Evolutionary conservation across 164 flowering plant genomes (phyloP), one percentile per base, ranked within the genome.

Genomic region (Echeveria elegans): DNA sequence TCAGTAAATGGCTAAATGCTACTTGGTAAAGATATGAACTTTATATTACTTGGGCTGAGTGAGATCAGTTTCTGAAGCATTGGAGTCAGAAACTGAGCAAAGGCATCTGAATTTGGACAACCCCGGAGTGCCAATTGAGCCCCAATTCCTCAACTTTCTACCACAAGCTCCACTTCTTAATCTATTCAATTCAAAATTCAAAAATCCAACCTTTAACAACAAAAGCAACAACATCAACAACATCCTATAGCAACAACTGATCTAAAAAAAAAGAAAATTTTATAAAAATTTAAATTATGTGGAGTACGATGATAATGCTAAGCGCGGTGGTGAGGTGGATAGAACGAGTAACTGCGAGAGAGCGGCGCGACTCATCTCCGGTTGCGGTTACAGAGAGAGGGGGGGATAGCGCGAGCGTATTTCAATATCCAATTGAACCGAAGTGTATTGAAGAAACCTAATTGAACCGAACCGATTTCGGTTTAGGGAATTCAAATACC

Each of bases 301-400:
- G 66, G 11, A 23, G 23, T 76, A 81, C 86, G 65, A 29, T 34
- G 86, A 74, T 65, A 77, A 62, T 50, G 76, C 24, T 71, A 78
- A 72, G 72, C 78, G 82, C 0, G 86, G 79, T 40, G 81, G 59
- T 8, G 78, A 41, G 56, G 67, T 68, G 66, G 87, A 77, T 73
- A 82, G 79, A 65, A 31, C 60, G 64, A 79, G 79, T 30, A 79
- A 73, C 64, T 79, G 85, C 67, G 86, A 80, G 76, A 85, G 64
- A 63, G 73, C 23, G 0, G 82, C 67, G 68, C 85, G 82, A 48
- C 83, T 77, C 90, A 82, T 83, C 18, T 50, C 65, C 61, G 61
- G 28, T 29, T 56, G 30, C 61, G n/a, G 32, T 56, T 32, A 2
- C n/a, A 23, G 6, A 23, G 9, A 24, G 24, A 53, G n/a, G n/a